phyloP scores from a whole-genome alignment of 2,329 filamentous ascomycete species.

The Podosphaera aphanis region DNA sequence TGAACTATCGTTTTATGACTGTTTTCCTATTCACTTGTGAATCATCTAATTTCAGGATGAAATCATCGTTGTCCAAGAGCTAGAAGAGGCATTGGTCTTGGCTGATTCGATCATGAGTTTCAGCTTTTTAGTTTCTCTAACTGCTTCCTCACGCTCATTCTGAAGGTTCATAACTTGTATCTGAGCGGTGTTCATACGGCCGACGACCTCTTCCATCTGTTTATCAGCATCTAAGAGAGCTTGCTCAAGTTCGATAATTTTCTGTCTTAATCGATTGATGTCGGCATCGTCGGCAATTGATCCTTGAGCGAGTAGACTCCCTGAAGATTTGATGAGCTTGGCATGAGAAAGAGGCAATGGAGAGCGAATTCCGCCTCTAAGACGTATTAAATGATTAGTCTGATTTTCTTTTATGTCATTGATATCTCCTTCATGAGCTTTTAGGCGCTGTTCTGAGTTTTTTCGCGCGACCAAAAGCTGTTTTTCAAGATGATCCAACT shows the following conservation, averaged over 20 bases:
- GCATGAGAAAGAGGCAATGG: slow-evolving; percentile 38
- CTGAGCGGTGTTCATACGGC: slow-evolving; percentile 60
- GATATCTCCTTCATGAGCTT: slow-evolving; percentile 70
- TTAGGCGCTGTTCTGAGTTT: slow-evolving; percentile 62
- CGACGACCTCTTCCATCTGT: slow-evolving; percentile 67
- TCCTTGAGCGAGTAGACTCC: slow-evolving; percentile 18
- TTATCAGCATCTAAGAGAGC: slow-evolving; percentile 51
- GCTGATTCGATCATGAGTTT: slow-evolving; percentile 37
- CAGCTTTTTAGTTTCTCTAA: slow-evolving; percentile 44
- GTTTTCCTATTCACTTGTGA: too few relatives aligned
- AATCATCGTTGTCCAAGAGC: not conserved
- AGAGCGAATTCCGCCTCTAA: slow-evolving; percentile 30
- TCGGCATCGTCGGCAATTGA: slow-evolving; percentile 35
- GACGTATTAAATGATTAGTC: slow-evolving; percentile 51
- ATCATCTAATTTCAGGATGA: not conserved
- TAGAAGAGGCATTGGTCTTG: slow-evolving; percentile 1
- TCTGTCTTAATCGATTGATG: slow-evolving; percentile 51
- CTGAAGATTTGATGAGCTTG: slow-evolving; percentile 27
- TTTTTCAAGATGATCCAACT: slow-evolving; percentile 64
- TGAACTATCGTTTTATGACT: too few relatives aligned
- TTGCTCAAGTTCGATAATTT: slow-evolving; percentile 66
- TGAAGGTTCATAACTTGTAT: slow-evolving; percentile 65
- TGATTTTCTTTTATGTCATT: slow-evolving; percentile 52
- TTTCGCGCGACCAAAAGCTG: slow-evolving; percentile 63
- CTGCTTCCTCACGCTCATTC: slow-evolving; percentile 49